A percentile compares a stretch with the other conserved stretches of the same genome.
phyloP scores from a whole-genome alignment of 306 rosid species.

The Dalbergia cochinchinensis region DNA sequence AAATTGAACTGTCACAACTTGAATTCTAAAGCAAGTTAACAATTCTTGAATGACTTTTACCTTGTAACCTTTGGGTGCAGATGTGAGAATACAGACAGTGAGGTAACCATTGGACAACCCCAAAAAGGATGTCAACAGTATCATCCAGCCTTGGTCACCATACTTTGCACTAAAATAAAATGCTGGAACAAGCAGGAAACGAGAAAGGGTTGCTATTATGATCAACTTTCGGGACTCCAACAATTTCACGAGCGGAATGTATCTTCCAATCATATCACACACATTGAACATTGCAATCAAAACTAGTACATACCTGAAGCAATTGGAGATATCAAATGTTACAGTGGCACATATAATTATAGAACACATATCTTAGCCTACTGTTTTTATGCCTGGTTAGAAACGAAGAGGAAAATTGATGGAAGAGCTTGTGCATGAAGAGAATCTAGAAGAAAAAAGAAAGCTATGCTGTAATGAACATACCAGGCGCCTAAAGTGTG shows the following conservation, averaged over 20 bases:
- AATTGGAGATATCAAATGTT: conserved; percentile 11
- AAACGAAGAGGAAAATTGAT: background rate
- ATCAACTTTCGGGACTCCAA: conserved; percentile 72
- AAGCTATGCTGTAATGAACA: background rate
- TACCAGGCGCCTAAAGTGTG: conserved; percentile 90
- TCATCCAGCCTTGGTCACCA: conserved; percentile 95
- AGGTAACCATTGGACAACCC: conserved; percentile 90
- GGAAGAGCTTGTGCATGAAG: background rate
- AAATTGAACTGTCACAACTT: background rate
- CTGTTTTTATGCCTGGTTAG: conserved; percentile 11
- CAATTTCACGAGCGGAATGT: conserved; percentile 66
- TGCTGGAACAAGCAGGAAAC: conserved; percentile 82
- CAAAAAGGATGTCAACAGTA: conserved; percentile 78
- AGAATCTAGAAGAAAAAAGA: conserved; percentile 21
- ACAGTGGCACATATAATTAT: background rate
- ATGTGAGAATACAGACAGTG: conserved; percentile 85
- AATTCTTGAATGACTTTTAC: conserved; percentile 46
- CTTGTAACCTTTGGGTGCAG: conserved; percentile 97
- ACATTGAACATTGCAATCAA: conserved; percentile 82
- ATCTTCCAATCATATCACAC: conserved; percentile 84
- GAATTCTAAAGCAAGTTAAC: background rate
- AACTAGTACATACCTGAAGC: conserved; percentile 83
- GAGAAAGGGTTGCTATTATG: conserved; percentile 53
- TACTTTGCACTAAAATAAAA: conserved; percentile 87
- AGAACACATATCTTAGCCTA: conserved; percentile 12